Percentiles rank a stretch among this genome's conserved stretches.
Evolutionary conservation across 805 yeast species (phyloP).

Genomic region (Metschnikowia kofuensis): DNA sequence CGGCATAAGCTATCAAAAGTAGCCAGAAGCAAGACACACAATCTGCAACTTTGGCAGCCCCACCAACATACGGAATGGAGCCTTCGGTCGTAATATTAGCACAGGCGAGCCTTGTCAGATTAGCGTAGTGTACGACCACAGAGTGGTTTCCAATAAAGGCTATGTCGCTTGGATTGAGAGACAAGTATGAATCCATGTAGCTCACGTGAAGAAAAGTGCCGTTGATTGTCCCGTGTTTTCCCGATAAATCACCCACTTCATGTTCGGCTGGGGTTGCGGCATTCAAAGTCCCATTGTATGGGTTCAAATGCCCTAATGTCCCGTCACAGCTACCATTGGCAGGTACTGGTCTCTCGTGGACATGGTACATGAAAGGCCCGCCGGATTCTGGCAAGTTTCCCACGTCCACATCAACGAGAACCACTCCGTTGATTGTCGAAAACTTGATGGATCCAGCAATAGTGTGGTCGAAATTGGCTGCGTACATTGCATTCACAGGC

Average conservation of each 20-base stretch:
- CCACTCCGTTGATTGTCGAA: not conserved
- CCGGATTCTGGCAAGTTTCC: constrained; percentile 53
- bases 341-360: constrained; percentile 56
- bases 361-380: constrained; percentile 68
- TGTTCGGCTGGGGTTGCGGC: constrained; percentile 52
- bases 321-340: constrained; percentile 47
- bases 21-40: not conserved
- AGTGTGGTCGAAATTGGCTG: not conserved
- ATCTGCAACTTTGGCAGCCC: not conserved
- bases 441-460: not conserved
- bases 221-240: constrained; percentile 74
- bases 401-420: not conserved
- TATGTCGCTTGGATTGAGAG: not conserved
- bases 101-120: not conserved
- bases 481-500: not conserved
- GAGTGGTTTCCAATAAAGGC: constrained; percentile 28
- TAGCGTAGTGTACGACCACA: not conserved
- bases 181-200: not conserved
- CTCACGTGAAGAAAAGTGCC: not conserved
- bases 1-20: not conserved
- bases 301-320: constrained; percentile 58
- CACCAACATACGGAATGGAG: not conserved
- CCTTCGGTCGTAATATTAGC: not conserved
- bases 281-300: constrained; percentile 49
- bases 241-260: constrained; percentile 72